Conservation (phyloP, 2,329 filamentous ascomycete species). For the Colletotrichum orbiculare region DNA sequence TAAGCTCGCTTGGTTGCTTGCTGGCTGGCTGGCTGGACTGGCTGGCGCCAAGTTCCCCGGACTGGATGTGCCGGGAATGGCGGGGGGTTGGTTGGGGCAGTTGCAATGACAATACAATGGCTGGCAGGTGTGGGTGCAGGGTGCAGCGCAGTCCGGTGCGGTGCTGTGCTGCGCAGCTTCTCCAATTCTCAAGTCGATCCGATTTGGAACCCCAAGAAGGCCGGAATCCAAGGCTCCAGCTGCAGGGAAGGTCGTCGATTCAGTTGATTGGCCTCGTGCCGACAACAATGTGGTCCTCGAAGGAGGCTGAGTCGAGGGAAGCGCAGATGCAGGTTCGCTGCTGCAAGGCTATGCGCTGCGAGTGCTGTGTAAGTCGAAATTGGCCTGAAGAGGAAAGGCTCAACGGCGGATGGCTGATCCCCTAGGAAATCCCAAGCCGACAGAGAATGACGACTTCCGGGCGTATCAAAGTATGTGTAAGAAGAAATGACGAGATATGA, state of each 20-base stretch:
- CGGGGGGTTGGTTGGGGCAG: constrained; percentile 27
- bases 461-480: neutral
- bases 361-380: neutral
- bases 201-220: no score
- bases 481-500: neutral
- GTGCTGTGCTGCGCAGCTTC: neutral
- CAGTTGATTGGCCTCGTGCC: neutral
- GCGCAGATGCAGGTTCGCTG: neutral
- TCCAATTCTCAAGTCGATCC: no score
- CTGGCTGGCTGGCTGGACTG: neutral
- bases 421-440: neutral
- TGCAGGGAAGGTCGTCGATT: neutral
- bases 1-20: no score
- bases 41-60: constrained; percentile 32
- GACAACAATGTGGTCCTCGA: neutral
- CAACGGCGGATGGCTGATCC: neutral
- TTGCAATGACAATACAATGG: neutral
- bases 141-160: constrained; percentile 10
- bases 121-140: constrained; percentile 20
- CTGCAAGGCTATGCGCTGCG: neutral
- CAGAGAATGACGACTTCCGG: no score
- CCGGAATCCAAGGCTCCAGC: constrained; percentile 3
- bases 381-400: no score
- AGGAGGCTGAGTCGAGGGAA: constrained; percentile 27
- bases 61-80: constrained; percentile 38